A percentile compares a stretch with the other conserved stretches of the same genome.
Conservation (phyloP, 306 rosid species). For the Sophora flavescens region DNA sequence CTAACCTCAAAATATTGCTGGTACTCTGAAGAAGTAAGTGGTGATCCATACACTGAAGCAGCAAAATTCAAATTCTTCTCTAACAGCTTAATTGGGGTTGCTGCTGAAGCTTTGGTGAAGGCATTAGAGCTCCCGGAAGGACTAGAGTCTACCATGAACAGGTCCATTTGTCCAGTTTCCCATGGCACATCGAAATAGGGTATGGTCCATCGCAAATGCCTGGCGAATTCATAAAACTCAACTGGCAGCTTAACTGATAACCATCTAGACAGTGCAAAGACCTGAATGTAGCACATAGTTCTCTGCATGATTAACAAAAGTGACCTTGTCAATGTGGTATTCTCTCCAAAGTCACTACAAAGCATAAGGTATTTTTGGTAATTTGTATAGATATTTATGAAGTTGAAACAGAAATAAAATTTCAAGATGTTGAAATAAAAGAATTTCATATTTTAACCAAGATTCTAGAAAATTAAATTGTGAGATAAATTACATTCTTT, state of each 20-base stretch:
- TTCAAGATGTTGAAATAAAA: conserved; percentile 29
- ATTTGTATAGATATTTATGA: conserved; percentile 5
- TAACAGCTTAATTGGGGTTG: conserved; percentile 47
- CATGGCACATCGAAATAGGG: conserved; percentile 82
- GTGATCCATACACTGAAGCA: conserved; percentile 70
- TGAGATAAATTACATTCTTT: conserved; percentile 7
- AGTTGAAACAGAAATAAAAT: neutral
- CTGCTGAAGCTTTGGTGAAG: conserved; percentile 50
- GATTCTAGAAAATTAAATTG: neutral
- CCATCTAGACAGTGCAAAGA: conserved; percentile 88
- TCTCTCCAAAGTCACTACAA: conserved; percentile 13
- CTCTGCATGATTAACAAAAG: conserved; percentile 68
- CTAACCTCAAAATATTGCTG: conserved; percentile 79
- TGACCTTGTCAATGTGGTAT: conserved; percentile 37
- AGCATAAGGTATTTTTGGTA: neutral
- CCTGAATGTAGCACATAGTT: conserved; percentile 83
- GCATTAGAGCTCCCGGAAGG: conserved; percentile 58
- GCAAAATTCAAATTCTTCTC: conserved; percentile 49
- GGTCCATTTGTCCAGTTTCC: conserved; percentile 59
- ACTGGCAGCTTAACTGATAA: conserved; percentile 75
- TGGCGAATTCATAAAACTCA: conserved; percentile 76
- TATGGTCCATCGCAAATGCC: conserved; percentile 79
- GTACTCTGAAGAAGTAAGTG: conserved; percentile 84
- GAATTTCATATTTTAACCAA: conserved; percentile 15
- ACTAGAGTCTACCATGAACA: conserved; percentile 54